Evolutionary conservation across 2,329 filamentous ascomycete genomes (phyloP).

Genomic region (Chlorencoelia australis): DNA sequence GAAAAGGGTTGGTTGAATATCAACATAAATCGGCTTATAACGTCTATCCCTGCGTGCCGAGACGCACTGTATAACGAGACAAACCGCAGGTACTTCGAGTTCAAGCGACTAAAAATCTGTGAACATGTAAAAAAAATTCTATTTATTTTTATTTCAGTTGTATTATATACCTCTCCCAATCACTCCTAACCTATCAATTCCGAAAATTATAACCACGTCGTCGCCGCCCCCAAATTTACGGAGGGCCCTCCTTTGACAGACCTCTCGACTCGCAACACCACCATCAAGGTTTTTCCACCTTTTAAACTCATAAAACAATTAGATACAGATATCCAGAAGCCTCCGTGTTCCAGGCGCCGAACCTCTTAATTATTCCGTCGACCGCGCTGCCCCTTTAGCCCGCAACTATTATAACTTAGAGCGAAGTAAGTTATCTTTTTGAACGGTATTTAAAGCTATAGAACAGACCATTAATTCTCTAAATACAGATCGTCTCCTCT

Average conservation of each 20-base stretch:
- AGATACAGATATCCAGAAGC: conserved; percentile 9
- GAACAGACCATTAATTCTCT: conserved; percentile 12
- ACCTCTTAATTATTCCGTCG: conserved; percentile 3
- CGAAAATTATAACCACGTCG: conserved; percentile 29
- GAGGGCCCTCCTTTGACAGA: conserved; percentile 8
- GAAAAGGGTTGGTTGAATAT: no score
- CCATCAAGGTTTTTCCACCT: conserved; percentile 5
- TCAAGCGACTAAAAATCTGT: no score
- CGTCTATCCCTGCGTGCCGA: no score
- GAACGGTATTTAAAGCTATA: conserved; percentile 9
- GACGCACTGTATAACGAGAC: no score
- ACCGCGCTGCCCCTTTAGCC: conserved; percentile 2
- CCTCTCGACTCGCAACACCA: conserved; percentile 7
- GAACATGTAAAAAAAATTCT: no score
- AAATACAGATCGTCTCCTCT: conserved; percentile 12
- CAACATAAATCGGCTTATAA: no score
- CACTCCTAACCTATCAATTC: conserved; percentile 37
- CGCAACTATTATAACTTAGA: background rate
- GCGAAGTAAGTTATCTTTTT: conserved; percentile 10
- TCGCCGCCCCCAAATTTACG: conserved; percentile 25
- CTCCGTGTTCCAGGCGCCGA: conserved; percentile 2
- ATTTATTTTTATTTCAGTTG: background rate
- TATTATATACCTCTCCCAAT: conserved; percentile 1
- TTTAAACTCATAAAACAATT: conserved; percentile 6
- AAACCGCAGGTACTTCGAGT: no score